phyloP scores from a whole-genome alignment of 2,329 filamentous ascomycete genomes.

The Domatiomyces catenatus region DNA sequence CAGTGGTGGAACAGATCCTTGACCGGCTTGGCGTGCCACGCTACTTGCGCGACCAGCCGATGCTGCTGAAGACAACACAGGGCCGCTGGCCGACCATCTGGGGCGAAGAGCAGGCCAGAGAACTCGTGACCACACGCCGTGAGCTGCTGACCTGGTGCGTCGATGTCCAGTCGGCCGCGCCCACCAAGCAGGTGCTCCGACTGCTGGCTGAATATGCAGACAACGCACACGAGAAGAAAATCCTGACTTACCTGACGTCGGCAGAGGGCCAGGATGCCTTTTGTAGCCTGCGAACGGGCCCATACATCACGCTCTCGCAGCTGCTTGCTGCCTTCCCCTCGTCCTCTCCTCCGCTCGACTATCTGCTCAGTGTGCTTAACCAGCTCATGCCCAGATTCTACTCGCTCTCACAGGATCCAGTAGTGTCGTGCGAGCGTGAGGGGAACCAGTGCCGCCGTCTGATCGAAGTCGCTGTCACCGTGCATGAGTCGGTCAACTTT shows the following conservation, averaged over 20 bases:
- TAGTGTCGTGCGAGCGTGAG: slow-evolving; percentile 55
- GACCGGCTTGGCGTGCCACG: slow-evolving; percentile 67
- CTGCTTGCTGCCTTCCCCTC: slow-evolving; percentile 85
- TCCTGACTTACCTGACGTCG: slow-evolving; percentile 71
- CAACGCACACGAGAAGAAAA: slow-evolving; percentile 71
- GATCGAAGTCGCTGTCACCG: slow-evolving; percentile 90
- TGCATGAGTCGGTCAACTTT: slow-evolving; percentile 79
- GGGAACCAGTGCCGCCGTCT: slow-evolving; percentile 60
- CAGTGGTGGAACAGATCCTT: slow-evolving; percentile 67
- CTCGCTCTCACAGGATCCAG: slow-evolving; percentile 89
- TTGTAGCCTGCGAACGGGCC: slow-evolving; percentile 83
- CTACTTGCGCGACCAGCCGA: slow-evolving; percentile 67
- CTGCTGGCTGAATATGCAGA: slow-evolving; percentile 71
- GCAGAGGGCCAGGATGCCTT: slow-evolving; percentile 84
- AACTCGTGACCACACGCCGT: slow-evolving; percentile 76
- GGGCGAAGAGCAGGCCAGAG: slow-evolving; percentile 74
- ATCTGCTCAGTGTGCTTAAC: slow-evolving; percentile 63
- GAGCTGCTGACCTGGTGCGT: slow-evolving; percentile 93
- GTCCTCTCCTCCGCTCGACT: slow-evolving; percentile 69
- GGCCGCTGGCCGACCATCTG: slow-evolving; percentile 96
- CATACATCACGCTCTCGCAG: slow-evolving; percentile 71
- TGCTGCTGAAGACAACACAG: slow-evolving; percentile 59
- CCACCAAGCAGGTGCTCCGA: slow-evolving; percentile 73
- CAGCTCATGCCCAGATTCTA: slow-evolving; percentile 97
- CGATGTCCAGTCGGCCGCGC: slow-evolving; percentile 83